phyloP scores from a whole-genome alignment of 2,329 filamentous ascomycete genomes.

The Arthrobotrys pseudoclavata region DNA sequence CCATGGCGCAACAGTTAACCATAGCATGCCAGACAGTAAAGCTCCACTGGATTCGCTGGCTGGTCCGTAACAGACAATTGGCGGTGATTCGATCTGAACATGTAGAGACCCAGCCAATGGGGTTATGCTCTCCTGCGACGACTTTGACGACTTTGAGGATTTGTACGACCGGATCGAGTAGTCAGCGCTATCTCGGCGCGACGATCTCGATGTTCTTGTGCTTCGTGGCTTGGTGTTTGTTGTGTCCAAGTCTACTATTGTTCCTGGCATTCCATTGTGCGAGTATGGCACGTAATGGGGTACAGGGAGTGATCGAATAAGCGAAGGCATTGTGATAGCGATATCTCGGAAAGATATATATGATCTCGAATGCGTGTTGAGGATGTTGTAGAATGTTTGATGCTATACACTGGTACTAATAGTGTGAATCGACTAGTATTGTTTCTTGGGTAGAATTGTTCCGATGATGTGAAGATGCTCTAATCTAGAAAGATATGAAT shows the following conservation, averaged over 20 bases:
- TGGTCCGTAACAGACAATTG: conserved; percentile 84
- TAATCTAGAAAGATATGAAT: conserved; percentile 29
- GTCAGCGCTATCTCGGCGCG: conserved; percentile 44
- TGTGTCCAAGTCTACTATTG: conserved; percentile 52
- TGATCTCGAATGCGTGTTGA: conserved; percentile 21
- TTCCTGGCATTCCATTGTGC: conserved; percentile 52
- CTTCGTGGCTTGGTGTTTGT: conserved; percentile 15
- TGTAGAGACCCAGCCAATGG: conserved; percentile 40
- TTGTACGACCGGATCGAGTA: conserved; percentile 53
- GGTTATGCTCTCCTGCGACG: conserved; percentile 51
- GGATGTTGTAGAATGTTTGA: conserved; percentile 27
- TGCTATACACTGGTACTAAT: neutral
- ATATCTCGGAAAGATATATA: conserved; percentile 12
- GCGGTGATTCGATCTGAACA: conserved; percentile 81
- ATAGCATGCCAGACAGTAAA: conserved; percentile 85
- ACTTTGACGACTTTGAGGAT: conserved; percentile 53
- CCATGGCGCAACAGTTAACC: conserved; percentile 77
- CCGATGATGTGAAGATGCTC: conserved; percentile 28
- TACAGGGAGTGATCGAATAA: conserved; percentile 56
- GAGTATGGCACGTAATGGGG: conserved; percentile 49
- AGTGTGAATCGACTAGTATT: conserved; percentile 8
- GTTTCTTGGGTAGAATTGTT: conserved; percentile 19
- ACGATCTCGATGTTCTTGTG: conserved; percentile 21
- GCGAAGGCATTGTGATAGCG: conserved; percentile 49
- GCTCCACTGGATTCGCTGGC: conserved; percentile 83